Conservation (phyloP, 495 filamentous ascomycete species). For the Choiromyces venosus region DNA sequence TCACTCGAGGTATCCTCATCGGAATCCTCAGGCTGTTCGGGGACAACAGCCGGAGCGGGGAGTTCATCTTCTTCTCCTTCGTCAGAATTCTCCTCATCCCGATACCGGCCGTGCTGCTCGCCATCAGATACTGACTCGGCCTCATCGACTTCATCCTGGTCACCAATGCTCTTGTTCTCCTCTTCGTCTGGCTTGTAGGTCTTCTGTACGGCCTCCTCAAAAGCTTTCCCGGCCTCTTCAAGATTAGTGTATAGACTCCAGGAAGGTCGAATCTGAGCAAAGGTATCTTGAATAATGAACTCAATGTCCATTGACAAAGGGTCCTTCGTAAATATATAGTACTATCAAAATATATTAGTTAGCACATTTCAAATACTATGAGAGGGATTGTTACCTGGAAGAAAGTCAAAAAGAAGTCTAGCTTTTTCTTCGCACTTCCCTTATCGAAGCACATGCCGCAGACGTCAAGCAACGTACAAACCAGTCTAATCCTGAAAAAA, state of each 20-base stretch:
- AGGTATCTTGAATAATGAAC: conserved; percentile 93
- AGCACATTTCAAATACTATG: neutral
- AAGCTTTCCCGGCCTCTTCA: conserved; percentile 76
- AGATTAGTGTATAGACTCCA: conserved; percentile 79
- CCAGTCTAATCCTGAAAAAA: conserved; percentile 87
- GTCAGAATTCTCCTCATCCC: conserved; percentile 25
- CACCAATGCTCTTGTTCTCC: conserved; percentile 60
- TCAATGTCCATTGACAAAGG: conserved; percentile 93
- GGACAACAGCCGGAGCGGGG: conserved; percentile 47
- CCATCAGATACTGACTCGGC: conserved; percentile 46
- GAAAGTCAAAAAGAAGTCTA: conserved; percentile 96
- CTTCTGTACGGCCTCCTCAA: conserved; percentile 78
- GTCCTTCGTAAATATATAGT: conserved; percentile 93
- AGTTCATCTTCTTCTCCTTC: conserved; percentile 34
- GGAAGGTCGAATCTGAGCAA: conserved; percentile 72
- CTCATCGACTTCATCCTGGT: conserved; percentile 62
- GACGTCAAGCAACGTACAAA: conserved; percentile 84
- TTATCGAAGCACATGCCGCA: conserved; percentile 96
- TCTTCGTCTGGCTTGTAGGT: conserved; percentile 80
- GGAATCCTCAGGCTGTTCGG: conserved; percentile 49
- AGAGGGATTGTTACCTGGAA: conserved; percentile 57
- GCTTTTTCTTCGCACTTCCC: conserved; percentile 87
- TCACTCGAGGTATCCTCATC: conserved; percentile 31
- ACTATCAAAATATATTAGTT: conserved; percentile 50
- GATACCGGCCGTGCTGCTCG: conserved; percentile 24